These are phyloP conservation scores for Aureobasidium namibiae DNA, from an alignment of 2,329 filamentous ascomycete genomes.

Conservation along the genomic window DNA sequence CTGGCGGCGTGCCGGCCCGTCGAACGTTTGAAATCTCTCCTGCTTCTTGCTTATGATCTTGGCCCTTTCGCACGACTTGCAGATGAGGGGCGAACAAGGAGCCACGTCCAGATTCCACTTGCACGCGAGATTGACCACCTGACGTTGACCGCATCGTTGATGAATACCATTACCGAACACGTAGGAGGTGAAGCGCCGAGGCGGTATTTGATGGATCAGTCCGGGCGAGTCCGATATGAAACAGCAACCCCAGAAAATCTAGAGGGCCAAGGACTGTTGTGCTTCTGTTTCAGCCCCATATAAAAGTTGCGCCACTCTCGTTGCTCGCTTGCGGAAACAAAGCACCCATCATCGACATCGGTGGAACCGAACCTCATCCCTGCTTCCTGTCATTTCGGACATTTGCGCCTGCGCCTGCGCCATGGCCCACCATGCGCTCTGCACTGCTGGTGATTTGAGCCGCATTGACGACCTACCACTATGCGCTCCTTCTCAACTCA, in stretches of 20 bases:
- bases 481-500: neutral
- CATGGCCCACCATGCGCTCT: neutral
- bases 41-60: neutral
- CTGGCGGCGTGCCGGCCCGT: conserved; percentile 2
- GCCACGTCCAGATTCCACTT: neutral
- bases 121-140: conserved; percentile 1
- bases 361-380: neutral
- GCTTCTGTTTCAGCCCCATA: conserved; percentile 7
- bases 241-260: neutral
- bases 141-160: neutral
- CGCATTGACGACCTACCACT: neutral
- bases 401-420: neutral
- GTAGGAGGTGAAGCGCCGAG: neutral
- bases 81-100: neutral
- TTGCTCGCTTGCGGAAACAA: conserved; percentile 5
- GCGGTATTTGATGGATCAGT: neutral
- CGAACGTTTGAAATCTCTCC: neutral
- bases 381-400: conserved; percentile 7
- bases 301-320: conserved; percentile 7
- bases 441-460: neutral
- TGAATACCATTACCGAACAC: neutral
- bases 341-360: neutral
- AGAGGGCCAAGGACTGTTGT: neutral
- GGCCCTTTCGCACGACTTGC: neutral
- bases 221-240: neutral